These are phyloP conservation scores for Dactylellina haptotyla DNA, from an alignment of 2,329 filamentous ascomycete species.

Conservation along the genomic window DNA sequence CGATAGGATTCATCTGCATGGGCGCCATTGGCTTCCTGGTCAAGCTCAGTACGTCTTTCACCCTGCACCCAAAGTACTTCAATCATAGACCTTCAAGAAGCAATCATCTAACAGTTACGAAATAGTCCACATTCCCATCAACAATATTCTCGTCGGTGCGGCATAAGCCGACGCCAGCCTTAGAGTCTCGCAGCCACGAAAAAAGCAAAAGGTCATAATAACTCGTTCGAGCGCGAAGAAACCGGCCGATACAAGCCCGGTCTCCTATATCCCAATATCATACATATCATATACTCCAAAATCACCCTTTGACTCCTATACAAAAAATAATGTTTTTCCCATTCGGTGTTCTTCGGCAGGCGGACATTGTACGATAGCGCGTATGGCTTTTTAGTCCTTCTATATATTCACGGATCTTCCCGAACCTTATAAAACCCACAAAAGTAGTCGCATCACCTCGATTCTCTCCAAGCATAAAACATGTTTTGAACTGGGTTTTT, in stretches of 20 bases:
- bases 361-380: conserved; percentile 48
- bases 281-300: conserved; percentile 7
- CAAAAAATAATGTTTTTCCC: conserved; percentile 34
- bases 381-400: conserved; percentile 23
- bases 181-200: not conserved
- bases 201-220: not conserved
- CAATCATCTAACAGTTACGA: too few species aligned
- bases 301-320: conserved; percentile 13
- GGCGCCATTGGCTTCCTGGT: conserved; percentile 67
- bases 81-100: too few species aligned
- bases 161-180: conserved; percentile 15
- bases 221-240: too few species aligned
- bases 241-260: too few species aligned
- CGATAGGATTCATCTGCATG: conserved; percentile 67
- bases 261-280: too few species aligned
- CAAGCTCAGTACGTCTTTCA: conserved; percentile 63
- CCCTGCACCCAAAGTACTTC: not conserved
- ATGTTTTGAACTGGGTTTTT: too few species aligned
- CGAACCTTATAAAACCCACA: not conserved
- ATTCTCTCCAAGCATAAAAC: too few species aligned
- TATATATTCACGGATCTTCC: conserved; percentile 11
- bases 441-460: too few species aligned
- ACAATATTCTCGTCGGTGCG: conserved; percentile 65
- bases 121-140: conserved; percentile 66
- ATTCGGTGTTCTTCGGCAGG: conserved; percentile 43